These are phyloP conservation scores for Bipolaris bicolor DNA, from an alignment of 2,329 filamentous ascomycete genomes.

Conservation along the genomic window DNA sequence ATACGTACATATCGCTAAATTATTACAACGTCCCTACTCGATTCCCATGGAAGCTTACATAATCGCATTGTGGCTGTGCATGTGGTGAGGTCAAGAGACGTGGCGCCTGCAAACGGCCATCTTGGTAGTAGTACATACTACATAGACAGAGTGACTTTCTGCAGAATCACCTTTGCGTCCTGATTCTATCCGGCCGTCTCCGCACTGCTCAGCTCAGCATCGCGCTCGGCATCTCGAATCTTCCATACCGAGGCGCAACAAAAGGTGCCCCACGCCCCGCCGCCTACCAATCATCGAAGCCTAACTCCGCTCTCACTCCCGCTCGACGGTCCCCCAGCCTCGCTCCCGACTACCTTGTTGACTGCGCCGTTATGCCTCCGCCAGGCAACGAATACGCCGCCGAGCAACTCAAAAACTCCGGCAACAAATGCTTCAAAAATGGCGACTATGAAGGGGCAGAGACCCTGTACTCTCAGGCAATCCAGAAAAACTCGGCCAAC, in stretches of 20 bases:
- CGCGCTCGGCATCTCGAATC: constrained; percentile 28
- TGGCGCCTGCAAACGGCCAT: neutral
- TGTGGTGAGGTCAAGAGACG: neutral
- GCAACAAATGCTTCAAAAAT: constrained; percentile 69
- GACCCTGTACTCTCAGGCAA: constrained; percentile 75
- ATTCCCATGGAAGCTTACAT: neutral
- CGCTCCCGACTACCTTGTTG: constrained; percentile 5
- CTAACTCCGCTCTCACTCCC: constrained; percentile 29
- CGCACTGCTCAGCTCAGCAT: constrained; percentile 26
- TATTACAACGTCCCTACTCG: no score
- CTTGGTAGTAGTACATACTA: neutral
- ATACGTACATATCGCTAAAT: no score
- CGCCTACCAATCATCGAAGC: constrained; percentile 31
- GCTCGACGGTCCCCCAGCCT: constrained; percentile 10
- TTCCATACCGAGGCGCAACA: constrained; percentile 26
- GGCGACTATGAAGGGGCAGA: constrained; percentile 72
- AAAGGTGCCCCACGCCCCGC: constrained; percentile 25
- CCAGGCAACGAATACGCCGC: constrained; percentile 49
- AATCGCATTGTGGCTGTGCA: constrained; percentile 11
- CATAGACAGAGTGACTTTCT: neutral
- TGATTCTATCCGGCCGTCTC: constrained; percentile 6
- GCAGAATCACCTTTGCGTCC: neutral
- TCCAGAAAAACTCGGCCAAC: constrained; percentile 78
- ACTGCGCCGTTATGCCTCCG: constrained; percentile 26
- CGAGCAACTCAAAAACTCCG: constrained; percentile 58